phyloP scores from a whole-genome alignment of 2,329 filamentous ascomycete species.

The Colletotrichum sp. region DNA sequence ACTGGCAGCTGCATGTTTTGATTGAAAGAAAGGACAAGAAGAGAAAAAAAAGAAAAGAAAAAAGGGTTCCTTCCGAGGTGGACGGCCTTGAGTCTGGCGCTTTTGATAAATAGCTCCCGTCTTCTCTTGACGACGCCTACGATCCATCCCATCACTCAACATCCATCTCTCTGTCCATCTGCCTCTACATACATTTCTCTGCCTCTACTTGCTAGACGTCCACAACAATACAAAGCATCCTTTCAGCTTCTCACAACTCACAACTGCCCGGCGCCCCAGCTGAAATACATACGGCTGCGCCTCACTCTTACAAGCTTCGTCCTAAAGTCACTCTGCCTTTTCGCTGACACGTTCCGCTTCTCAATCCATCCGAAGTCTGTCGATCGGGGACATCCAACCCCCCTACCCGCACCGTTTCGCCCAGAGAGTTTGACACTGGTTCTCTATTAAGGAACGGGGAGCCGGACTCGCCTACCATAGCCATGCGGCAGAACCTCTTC shows the following conservation, averaged over 20 bases:
- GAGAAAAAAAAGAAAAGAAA: background rate
- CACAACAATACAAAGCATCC: background rate
- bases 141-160: background rate
- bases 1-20: conserved; percentile 1
- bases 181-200: background rate
- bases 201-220: background rate
- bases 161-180: background rate
- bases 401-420: conserved; percentile 11
- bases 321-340: background rate
- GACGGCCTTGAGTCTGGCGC: background rate
- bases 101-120: conserved; percentile 5
- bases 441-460: conserved; percentile 9
- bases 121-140: background rate
- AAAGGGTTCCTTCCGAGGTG: background rate
- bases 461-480: conserved; percentile 1
- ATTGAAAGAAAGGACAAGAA: background rate
- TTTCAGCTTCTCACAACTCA: background rate
- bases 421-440: conserved; percentile 11
- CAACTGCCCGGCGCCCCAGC: background rate
- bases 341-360: conserved; percentile 13
- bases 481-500: conserved; percentile 4
- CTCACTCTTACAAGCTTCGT: background rate
- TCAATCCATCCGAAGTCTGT: conserved; percentile 12
- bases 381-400: conserved; percentile 7
- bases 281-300: background rate